These are phyloP conservation scores for Acacia concinna DNA, from an alignment of 331 rosid genomes.

Conservation along the genomic window DNA sequence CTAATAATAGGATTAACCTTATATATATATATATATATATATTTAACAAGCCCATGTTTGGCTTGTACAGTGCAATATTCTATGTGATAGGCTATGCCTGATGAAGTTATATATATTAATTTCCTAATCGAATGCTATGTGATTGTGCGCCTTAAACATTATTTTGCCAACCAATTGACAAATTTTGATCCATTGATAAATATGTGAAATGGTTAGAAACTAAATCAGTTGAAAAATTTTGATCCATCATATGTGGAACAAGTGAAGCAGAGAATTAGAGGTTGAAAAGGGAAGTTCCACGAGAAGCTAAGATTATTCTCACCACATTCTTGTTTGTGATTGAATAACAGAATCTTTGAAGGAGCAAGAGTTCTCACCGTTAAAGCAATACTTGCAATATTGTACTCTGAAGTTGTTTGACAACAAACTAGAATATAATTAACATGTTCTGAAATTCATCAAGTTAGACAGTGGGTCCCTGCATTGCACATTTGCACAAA, in stretches of 20 bases:
- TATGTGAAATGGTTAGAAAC: neutral
- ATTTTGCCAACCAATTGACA: neutral
- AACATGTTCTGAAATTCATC: neutral
- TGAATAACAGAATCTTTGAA: neutral
- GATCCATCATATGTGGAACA: neutral
- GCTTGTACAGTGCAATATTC: neutral
- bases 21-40: no score
- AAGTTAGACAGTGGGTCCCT: no score
- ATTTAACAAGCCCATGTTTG: no score
- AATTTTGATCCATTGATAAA: neutral
- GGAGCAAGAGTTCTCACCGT: neutral
- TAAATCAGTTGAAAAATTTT: no score
- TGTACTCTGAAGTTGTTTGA: neutral
- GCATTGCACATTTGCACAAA: no score
- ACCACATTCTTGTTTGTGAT: neutral
- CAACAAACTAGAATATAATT: neutral
- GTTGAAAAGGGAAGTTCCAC: neutral
- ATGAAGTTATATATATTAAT: neutral
- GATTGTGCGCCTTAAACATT: neutral
- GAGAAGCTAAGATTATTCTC: neutral
- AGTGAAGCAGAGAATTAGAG: neutral
- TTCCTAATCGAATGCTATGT: neutral
- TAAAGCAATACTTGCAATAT: neutral
- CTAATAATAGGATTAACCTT: no score
- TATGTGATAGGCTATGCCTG: neutral